Conservation (phyloP, 495 filamentous ascomycete species). For the Xylaria castorea region DNA sequence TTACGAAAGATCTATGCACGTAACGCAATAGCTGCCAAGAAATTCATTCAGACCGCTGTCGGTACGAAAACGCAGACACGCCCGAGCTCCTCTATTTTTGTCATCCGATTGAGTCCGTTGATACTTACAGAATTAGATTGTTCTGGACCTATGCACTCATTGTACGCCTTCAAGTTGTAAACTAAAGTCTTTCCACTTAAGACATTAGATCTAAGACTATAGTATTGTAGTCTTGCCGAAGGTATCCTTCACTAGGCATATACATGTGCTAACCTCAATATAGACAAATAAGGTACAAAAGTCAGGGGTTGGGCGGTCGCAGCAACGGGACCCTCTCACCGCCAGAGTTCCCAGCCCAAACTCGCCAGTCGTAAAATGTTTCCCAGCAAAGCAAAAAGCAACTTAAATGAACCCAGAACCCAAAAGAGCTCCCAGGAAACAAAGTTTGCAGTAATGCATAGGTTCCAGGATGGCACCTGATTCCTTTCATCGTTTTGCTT, state of each 20-base stretch:
- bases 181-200: background rate
- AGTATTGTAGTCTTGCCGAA: background rate
- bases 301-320: constrained; percentile 2
- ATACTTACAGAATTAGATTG: background rate
- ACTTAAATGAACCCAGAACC: background rate
- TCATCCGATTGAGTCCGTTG: background rate
- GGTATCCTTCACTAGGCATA: background rate
- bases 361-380: background rate
- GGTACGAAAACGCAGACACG: background rate
- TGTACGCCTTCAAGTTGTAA: background rate
- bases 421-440: background rate
- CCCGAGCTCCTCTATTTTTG: background rate
- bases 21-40: background rate
- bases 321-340: background rate
- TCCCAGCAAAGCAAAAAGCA: background rate
- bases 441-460: background rate
- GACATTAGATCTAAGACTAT: background rate
- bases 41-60: background rate
- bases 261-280: background rate
- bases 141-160: background rate
- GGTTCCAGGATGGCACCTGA: constrained; percentile 3
- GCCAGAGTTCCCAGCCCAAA: background rate
- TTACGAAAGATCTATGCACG: background rate
- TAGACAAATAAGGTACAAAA: background rate
- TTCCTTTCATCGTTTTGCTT: constrained; percentile 8